Percentiles rank a stretch among this genome's conserved stretches.
Evolutionary conservation across 305 asterid genomes (phyloP).

Genomic region (Fraxinus floribunda): DNA sequence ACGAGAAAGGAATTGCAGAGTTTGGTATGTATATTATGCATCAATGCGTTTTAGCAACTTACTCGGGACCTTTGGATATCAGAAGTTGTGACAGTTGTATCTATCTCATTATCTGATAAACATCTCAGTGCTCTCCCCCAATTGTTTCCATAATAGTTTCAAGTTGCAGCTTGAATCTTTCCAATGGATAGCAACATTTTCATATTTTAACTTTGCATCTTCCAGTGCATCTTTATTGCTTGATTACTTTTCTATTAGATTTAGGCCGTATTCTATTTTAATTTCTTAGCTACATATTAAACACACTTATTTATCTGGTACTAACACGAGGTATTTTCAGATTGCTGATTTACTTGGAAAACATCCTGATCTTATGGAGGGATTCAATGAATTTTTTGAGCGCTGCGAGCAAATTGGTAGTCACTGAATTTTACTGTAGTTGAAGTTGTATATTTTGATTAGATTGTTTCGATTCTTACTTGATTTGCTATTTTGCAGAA

Average conservation of each 20-base stretch:
- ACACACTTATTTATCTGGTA: not conserved
- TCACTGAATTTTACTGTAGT: conserved; percentile 25
- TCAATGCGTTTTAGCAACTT: conserved; percentile 17
- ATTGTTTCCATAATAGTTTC: not conserved
- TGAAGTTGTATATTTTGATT: conserved; percentile 16
- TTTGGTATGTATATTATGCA: conserved; percentile 56
- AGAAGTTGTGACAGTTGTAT: not conserved
- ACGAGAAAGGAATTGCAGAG: conserved; percentile 85
- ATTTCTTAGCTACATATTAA: not conserved
- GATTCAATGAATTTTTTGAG: conserved; percentile 84
- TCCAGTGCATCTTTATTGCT: not conserved
- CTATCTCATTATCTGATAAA: conserved; percentile 12
- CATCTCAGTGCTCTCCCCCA: conserved; percentile 6
- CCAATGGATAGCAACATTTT: not conserved
- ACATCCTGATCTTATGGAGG: conserved; percentile 96
- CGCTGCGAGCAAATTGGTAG: conserved; percentile 93
- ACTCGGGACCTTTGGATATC: conserved; percentile 8
- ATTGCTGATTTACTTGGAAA: conserved; percentile 90
- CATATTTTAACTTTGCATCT: conserved; percentile 5
- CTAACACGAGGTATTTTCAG: conserved; percentile 47
- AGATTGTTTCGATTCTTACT: conserved; percentile 30
- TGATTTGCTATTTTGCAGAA: conserved; percentile 55
- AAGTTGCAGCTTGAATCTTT: not conserved
- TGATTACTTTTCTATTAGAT: conserved; percentile 12
- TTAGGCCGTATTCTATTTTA: not conserved